Evolutionary conservation across 2,329 filamentous ascomycete species (phyloP).

Genomic region (Zymoseptoria tritici): DNA sequence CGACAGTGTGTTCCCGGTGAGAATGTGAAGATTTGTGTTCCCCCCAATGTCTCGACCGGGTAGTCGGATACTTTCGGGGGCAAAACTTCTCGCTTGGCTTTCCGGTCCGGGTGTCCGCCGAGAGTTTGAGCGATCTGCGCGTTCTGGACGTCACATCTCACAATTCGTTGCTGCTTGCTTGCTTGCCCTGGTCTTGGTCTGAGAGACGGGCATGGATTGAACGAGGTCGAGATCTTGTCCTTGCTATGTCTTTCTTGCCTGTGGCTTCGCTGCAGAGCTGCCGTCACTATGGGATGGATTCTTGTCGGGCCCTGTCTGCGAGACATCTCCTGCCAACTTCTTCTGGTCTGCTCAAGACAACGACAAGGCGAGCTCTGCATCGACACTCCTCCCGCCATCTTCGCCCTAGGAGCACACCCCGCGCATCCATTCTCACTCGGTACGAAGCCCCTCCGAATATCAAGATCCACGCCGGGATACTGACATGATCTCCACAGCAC

Average conservation of each 20-base stretch:
- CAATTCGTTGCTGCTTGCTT: too few species aligned
- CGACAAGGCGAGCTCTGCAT: not conserved
- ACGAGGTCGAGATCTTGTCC: not conserved
- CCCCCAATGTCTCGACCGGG: too few species aligned
- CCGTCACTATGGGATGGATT: not conserved
- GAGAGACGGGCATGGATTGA: not conserved
- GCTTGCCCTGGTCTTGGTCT: too few species aligned
- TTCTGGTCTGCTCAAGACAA: not conserved
- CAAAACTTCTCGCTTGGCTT: too few species aligned
- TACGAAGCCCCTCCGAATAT: not conserved
- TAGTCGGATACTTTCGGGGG: too few species aligned
- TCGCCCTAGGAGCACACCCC: not conserved
- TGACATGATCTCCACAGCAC: not conserved
- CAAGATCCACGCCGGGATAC: not conserved
- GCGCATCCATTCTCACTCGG: not conserved
- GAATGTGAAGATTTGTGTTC: too few species aligned
- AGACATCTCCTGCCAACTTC: not conserved
- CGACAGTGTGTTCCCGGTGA: too few species aligned
- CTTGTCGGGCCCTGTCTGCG: not conserved
- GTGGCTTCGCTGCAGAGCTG: not conserved
- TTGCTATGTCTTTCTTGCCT: not conserved
- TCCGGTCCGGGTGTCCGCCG: too few species aligned
- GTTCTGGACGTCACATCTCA: too few species aligned
- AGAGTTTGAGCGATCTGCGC: too few species aligned
- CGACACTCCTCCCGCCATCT: not conserved